Evolutionary conservation across 345 rosid species (phyloP), one percentile per base, ranked within the genome.

Genomic region (Brassica napus): DNA sequence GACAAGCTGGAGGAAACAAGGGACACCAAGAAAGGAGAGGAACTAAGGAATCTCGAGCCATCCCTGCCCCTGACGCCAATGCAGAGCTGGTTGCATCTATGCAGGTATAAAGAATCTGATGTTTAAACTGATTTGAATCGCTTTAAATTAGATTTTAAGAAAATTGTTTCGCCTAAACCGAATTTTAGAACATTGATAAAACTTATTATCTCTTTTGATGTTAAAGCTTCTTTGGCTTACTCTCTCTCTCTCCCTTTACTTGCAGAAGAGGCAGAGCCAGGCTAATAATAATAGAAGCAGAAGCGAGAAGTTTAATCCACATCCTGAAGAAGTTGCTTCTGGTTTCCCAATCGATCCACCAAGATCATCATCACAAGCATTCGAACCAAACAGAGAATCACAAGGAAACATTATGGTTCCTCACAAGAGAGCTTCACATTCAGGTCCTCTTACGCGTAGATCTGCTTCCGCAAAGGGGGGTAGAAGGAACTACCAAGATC

Each of bases 321-420:
- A 93, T 87, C 96, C 88, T 30, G 99, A 91, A 85, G 99, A 95
- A 77, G 97, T 86, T 79, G 99, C 99, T 55, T 95, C 99, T 34
- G 99, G 99, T 64, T 95, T 95, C 82, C 99, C 99, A 6, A 90
- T 95, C 3, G 99, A 95, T 77, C 99, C 99, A 23, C 98, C 98
- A 62, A 90, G 97, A 80, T 83, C 90, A 66, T 90, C 98, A 42
- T 90, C 98, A 15, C 99, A 93, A 71, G 90, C 83, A 24, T 76
- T 79, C 66, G 99, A 93, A 70, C 79, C 89, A 71, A 85, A 78
- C 80, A 79, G 81, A 37, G 93, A 87, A 72, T 72, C 90, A 66
- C 92, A 82, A 39, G 93, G 89, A 15, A 87, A 87, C 77, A 68
- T 79, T 47, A 23, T 74, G 3, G 1, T 69, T 39, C 87, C 85